phyloP scores from a whole-genome alignment of 2,329 filamentous ascomycete genomes.

The Ophiostoma piceae region DNA sequence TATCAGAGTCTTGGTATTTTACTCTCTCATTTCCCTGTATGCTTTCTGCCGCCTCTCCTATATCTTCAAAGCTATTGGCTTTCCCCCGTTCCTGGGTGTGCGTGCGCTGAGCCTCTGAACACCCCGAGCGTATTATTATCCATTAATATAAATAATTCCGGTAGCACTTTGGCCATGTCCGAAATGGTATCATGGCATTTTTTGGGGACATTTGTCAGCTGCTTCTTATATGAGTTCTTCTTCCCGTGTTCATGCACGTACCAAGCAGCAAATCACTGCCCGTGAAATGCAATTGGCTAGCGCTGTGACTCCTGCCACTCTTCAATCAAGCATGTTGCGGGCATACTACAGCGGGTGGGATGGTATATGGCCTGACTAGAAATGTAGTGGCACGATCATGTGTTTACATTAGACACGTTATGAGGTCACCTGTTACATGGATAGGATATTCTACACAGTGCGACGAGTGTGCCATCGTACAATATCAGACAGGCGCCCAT shows the following conservation, averaged over 20 bases:
- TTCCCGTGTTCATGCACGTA: neutral
- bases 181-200: too few species aligned
- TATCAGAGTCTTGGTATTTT: neutral
- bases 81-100: neutral
- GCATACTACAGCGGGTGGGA: neutral
- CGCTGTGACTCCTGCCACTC: neutral
- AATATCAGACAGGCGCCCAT: neutral
- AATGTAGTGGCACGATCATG: neutral
- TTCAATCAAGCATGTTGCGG: neutral
- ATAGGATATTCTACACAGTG: neutral
- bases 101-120: neutral
- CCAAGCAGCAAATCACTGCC: neutral
- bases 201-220: neutral
- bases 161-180: too few species aligned
- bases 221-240: neutral
- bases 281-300: neutral
- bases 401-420: neutral
- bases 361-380: neutral
- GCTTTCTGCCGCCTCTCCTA: neutral
- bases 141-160: too few species aligned
- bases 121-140: too few species aligned
- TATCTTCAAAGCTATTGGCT: neutral
- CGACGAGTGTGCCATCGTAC: neutral
- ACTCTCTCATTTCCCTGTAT: neutral
- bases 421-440: neutral